Evolutionary conservation across 345 rosid species (phyloP).

Genomic region (Camelina laxa): DNA sequence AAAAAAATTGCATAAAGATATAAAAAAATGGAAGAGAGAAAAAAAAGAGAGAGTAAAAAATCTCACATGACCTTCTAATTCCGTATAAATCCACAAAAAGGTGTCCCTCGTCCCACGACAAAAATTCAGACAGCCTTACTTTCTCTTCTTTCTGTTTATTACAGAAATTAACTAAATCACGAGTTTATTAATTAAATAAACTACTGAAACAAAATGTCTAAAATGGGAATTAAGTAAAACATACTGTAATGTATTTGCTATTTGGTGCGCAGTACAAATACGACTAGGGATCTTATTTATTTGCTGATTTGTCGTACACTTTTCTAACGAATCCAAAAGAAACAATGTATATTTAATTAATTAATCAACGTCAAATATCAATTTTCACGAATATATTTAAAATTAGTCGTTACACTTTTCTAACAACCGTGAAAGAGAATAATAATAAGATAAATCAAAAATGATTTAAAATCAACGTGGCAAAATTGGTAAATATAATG

Average conservation of each 20-base stretch:
- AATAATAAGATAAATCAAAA: too few relatives aligned
- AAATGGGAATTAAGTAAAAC: conserved; percentile 12
- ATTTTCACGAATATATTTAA: background rate
- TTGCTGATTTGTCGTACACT: conserved; percentile 19
- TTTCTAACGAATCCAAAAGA: conserved; percentile 30
- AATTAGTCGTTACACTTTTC: background rate
- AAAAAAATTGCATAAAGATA: background rate
- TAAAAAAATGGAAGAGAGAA: background rate
- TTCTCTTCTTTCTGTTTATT: conserved; percentile 10
- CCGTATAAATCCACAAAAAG: conserved; percentile 33
- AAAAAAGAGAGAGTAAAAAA: conserved; percentile 16
- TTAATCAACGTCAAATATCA: background rate
- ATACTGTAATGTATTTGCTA: background rate
- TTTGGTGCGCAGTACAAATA: conserved; percentile 5
- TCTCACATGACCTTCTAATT: conserved; percentile 27
- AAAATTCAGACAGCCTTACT: conserved; percentile 33
- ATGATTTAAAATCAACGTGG: background rate
- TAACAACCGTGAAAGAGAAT: background rate
- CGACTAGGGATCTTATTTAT: background rate
- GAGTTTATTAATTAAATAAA: conserved; percentile 9
- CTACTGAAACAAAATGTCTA: conserved; percentile 19
- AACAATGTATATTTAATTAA: background rate
- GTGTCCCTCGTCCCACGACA: conserved; percentile 33
- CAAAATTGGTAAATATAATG: background rate
- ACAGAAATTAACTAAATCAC: background rate